Percentiles rank a stretch among this genome's conserved stretches.
Conservation (phyloP, 2,329 filamentous ascomycete genomes). For the Leptoxyphium fumago region DNA sequence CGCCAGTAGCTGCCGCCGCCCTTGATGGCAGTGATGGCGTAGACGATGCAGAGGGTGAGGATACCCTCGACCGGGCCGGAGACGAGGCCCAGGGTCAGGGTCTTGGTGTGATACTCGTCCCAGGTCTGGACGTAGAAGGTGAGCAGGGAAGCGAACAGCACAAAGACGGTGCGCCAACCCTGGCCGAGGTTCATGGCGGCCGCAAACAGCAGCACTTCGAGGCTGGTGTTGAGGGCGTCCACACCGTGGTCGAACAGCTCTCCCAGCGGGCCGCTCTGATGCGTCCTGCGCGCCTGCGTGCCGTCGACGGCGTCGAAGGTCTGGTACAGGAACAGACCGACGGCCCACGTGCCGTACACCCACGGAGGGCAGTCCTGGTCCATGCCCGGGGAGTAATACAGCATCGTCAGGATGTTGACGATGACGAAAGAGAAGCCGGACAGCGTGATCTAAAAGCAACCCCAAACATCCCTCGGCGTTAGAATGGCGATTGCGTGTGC, state of each 20-base stretch:
- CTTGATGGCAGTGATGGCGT: conserved; percentile 66
- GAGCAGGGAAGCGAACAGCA: conserved; percentile 68
- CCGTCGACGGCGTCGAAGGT: conserved; percentile 97
- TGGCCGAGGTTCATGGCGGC: conserved; percentile 87
- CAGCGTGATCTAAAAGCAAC: conserved; percentile 55
- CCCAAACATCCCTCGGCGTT: no score
- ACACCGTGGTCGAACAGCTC: conserved; percentile 97
- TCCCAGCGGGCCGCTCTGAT: conserved; percentile 81
- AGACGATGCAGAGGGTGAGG: conserved; percentile 67
- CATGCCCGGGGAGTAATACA: conserved; percentile 91
- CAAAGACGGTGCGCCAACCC: conserved; percentile 73
- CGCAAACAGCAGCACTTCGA: conserved; percentile 84
- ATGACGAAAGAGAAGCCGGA: conserved; percentile 84
- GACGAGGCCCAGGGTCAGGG: conserved; percentile 77
- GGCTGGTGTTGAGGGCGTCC: conserved; percentile 88
- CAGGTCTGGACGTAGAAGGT: conserved; percentile 99
- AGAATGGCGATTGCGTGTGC: no score
- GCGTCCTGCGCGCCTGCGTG: conserved; percentile 80
- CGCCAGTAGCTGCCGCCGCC: conserved; percentile 92
- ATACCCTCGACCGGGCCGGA: conserved; percentile 94
- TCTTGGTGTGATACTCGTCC: conserved; percentile 98
- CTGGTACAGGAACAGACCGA: conserved; percentile 89
- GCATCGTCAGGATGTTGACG: conserved; percentile 72
- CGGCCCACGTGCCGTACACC: conserved; percentile 88
- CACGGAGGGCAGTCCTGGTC: conserved; percentile 87